Evolutionary conservation across 257 asterid genomes (phyloP), one percentile per base, ranked within the genome.

Genomic region (Nicotiana noctiflora): DNA sequence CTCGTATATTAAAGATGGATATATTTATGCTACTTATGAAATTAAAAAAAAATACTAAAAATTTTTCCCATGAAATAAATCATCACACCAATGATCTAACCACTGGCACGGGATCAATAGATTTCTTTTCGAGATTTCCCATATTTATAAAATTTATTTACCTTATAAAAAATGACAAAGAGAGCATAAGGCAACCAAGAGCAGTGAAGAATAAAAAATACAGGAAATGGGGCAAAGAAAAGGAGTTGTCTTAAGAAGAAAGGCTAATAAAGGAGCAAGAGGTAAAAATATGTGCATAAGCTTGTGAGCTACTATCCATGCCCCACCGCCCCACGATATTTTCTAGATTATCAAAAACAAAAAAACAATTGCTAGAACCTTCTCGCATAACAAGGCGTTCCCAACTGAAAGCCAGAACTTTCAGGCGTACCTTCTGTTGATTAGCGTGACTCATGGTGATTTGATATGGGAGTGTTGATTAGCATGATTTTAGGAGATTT

Each of bases 1-100:
- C 31, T 34, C 10, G 25, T 37, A 67, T n/a, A 66, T 15, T 31
- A 27, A 52, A 40, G 46, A 40, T 40, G 46, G 46, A 8, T 66
- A 18, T 34, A 67, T 67, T 25, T 68, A 68, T n/a, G 32, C n/a
- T 68, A 19, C 21, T 68, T 40, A 40, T 37, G 76, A 18, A 68
- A 68, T 68, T 5, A 19, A 68, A 68, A 12, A 11, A 68, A 29
- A 37, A n/a, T 37, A 75, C 80, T n/a, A n/a, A n/a, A n/a, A n/a
- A 13, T 34, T 3, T 32, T 0, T 9, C 15, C 55, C 25, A 3
- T 64, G 72, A 59, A 77, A 21, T 34, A 77, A 57, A 59, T 19
- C 81, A 77, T 34, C 40, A 14, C 74, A 77, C 81, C 81, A 9
- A 32, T 31, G 27, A 51, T 56, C 53, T 34, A 77, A 77, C 37